Percentiles rank a stretch among this genome's conserved stretches.
Evolutionary conservation across 129 eudicot species (phyloP).

Genomic region (Mikania micrantha): DNA sequence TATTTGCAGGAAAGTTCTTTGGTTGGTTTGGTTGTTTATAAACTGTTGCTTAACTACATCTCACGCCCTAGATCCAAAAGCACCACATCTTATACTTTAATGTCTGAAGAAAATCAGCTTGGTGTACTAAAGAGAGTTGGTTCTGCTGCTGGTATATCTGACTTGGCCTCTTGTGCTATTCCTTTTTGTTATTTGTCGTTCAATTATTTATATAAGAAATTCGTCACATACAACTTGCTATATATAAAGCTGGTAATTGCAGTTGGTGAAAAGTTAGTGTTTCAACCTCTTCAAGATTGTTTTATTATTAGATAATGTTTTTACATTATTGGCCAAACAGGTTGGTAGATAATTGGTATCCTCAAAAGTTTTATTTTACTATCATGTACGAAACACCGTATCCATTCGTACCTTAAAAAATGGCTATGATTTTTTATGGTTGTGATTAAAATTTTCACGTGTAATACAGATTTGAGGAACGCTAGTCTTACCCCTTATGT

Average conservation of each 20-base stretch:
- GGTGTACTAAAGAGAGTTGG: conserved; percentile 92
- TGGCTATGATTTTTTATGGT: neutral
- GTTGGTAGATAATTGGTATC: conserved; percentile 1
- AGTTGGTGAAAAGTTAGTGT: neutral
- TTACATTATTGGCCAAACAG: conserved; percentile 8
- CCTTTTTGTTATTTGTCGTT: neutral
- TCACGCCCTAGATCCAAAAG: conserved; percentile 39
- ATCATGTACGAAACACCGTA: neutral
- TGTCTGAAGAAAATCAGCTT: conserved; percentile 62
- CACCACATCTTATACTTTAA: conserved; percentile 43
- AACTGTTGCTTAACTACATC: conserved; percentile 69
- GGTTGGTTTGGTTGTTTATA: conserved; percentile 54
- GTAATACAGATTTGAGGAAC: neutral
- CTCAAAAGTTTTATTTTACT: conserved; percentile 1
- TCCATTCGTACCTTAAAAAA: neutral
- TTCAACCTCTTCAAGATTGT: neutral
- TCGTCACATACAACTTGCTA: neutral
- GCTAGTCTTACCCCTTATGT: neutral
- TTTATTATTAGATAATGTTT: neutral
- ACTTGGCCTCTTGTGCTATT: neutral
- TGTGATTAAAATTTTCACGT: neutral
- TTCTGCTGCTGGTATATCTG: conserved; percentile 81
- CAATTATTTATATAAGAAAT: neutral
- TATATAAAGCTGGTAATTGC: neutral
- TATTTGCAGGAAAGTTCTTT: conserved; percentile 61